Evolutionary conservation across 1,139 yeast species (phyloP).

Genomic region (Yamadazyma triangularis): DNA sequence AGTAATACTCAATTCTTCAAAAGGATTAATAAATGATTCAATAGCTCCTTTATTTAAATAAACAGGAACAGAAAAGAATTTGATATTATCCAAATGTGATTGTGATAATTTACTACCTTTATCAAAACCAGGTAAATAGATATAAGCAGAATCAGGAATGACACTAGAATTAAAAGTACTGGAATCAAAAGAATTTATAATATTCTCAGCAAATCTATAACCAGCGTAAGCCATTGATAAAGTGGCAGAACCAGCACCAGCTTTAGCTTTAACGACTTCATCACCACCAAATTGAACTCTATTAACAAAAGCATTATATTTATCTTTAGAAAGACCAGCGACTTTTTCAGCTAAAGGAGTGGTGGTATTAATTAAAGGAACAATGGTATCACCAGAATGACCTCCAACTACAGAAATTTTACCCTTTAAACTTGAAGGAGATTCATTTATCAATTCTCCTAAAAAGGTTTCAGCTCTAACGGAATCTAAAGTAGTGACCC

Average conservation of each 20-base stretch:
- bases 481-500: constrained; percentile 69
- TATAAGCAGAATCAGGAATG: constrained; percentile 57
- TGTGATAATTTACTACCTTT: constrained; percentile 45
- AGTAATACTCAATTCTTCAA: constrained; percentile 32
- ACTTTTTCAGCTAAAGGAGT: constrained; percentile 25
- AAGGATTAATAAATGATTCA: constrained; percentile 41
- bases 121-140: constrained; percentile 54
- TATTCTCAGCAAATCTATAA: constrained; percentile 55
- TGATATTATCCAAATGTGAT: constrained; percentile 35
- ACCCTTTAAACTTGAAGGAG: constrained; percentile 39
- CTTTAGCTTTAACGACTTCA: constrained; percentile 73
- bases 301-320: constrained; percentile 44
- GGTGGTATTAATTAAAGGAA: constrained; percentile 45
- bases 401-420: constrained; percentile 67
- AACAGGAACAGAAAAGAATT: constrained; percentile 63
- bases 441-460: constrained; percentile 35
- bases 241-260: constrained; percentile 76
- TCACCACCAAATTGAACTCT: constrained; percentile 78
- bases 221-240: constrained; percentile 78
- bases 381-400: constrained; percentile 74
- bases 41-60: constrained; percentile 48
- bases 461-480: constrained; percentile 68
- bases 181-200: constrained; percentile 41
- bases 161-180: constrained; percentile 15
- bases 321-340: constrained; percentile 21